Evolutionary conservation across 768 basidiomycete species (phyloP), one percentile per base, ranked within the genome.

Genomic region (Suillus subaureus): DNA sequence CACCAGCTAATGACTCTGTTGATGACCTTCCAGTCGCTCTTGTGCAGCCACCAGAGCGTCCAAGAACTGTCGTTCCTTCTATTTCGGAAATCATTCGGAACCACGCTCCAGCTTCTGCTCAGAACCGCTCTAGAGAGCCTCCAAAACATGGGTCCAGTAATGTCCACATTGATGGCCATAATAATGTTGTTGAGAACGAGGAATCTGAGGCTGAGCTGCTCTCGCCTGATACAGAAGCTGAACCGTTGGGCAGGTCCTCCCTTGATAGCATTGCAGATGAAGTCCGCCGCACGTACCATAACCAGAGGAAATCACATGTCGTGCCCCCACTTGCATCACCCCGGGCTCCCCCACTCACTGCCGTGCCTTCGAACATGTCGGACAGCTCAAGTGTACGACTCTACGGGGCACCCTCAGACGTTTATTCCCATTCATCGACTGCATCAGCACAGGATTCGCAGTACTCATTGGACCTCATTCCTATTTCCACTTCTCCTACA

Each of bases 221-320:
- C 54, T 74, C 82, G 47, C 78, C 80, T 45, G 83, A 85, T 62
- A 89, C 89, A 66, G 90, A 90, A 66, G 79, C 81, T 2, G 90
- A 91, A 54, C 71, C 89, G 56, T 68, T 92, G 60, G 89, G 90
- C 47, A 87, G 91, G n/a, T 94, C 94, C 26, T 94, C 93, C 21
- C 86, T 94, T 68, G 94, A 96, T 75, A 94, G 92, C 66, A 88
- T 96, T 33, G 91, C 93, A 26, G 89, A 92, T 70, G 94, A 96
- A 81, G 87, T 93, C 39, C 85, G 83, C 65, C 85, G 80, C 64
- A 93, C 91, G 12, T 79, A 93, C 67, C 87, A 85, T 67, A 85
- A 84, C 58, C 89, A 92, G 74, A 73, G 70, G 61, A 73, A 72
- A 61, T 76, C 72, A 1, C 68, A 64, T 71, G 68, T 72, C 21